These are phyloP conservation scores for Salix dunnii DNA, from an alignment of 345 rosid species.

Conservation along the genomic window DNA sequence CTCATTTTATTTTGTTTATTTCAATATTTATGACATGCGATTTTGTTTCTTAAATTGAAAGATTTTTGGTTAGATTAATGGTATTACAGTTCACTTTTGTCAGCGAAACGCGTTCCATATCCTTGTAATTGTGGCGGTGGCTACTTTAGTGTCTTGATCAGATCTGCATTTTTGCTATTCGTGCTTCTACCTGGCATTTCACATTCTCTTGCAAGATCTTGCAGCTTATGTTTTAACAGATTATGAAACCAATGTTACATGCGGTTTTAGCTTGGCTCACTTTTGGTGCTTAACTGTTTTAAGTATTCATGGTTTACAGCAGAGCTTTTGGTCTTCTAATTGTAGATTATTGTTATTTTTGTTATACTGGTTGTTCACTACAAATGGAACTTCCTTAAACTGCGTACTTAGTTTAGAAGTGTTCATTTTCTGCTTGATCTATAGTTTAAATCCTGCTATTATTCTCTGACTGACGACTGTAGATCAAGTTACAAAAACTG, in stretches of 20 bases:
- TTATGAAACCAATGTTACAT: not conserved
- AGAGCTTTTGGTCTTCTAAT: not conserved
- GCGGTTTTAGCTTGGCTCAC: not conserved
- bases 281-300: not conserved
- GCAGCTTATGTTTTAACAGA: not conserved
- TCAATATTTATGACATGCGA: not conserved
- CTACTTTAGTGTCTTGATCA: constrained; percentile 27
- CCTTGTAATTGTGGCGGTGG: constrained; percentile 32
- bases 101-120: constrained; percentile 60
- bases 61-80: constrained; percentile 23
- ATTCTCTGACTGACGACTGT: constrained; percentile 14
- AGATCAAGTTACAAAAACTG: constrained; percentile 37
- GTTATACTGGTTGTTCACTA: not conserved
- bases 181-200: constrained; percentile 26
- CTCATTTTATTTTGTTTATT: not conserved
- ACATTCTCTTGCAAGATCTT: not conserved
- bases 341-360: constrained; percentile 1
- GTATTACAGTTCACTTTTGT: constrained; percentile 53
- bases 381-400: not conserved
- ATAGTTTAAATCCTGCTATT: not conserved
- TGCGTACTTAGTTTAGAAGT: not conserved
- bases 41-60: not conserved
- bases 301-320: not conserved
- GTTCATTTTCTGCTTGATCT: constrained; percentile 9
- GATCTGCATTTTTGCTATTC: constrained; percentile 58